Evolutionary conservation across 1,139 yeast genomes (phyloP).

Genomic region (Nakaseomyces glabratus): DNA sequence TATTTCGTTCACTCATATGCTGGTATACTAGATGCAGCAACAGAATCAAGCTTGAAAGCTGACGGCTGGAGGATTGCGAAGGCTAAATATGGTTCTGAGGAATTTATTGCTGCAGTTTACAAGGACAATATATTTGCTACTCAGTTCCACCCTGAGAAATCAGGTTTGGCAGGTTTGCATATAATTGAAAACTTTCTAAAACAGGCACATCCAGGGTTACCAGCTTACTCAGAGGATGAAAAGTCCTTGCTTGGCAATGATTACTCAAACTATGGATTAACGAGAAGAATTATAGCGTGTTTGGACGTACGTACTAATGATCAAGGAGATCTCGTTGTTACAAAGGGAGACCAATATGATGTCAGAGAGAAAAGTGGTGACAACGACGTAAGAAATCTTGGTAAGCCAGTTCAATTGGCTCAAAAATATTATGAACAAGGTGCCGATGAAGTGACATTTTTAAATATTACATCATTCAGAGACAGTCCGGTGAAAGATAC

Average conservation of each 20-base stretch:
- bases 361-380: slow-evolving; percentile 62
- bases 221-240: slow-evolving; percentile 19
- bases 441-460: slow-evolving; percentile 91
- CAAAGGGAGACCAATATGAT: slow-evolving; percentile 96
- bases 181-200: slow-evolving; percentile 64
- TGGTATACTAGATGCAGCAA: slow-evolving; percentile 43
- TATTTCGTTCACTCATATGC: slow-evolving; percentile 95
- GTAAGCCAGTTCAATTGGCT: slow-evolving; percentile 93
- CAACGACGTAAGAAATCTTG: slow-evolving; percentile 72
- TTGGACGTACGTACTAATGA: slow-evolving; percentile 94
- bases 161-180: slow-evolving; percentile 80
- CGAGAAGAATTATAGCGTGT: slow-evolving; percentile 90
- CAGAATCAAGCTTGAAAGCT: slow-evolving; percentile 29
- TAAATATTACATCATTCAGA: slow-evolving; percentile 90
- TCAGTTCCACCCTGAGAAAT: slow-evolving; percentile 96
- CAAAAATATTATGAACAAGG: slow-evolving; percentile 85
- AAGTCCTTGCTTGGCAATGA: slow-evolving; percentile 32
- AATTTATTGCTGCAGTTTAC: slow-evolving; percentile 73
- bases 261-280: slow-evolving; percentile 56
- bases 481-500: slow-evolving; percentile 85
- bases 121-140: slow-evolving; percentile 81
- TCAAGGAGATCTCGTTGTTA: slow-evolving; percentile 87
- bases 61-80: slow-evolving; percentile 74
- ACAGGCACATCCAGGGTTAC: slow-evolving; percentile 34
- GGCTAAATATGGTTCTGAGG: slow-evolving; percentile 69